A percentile compares a stretch with the other conserved stretches of the same genome.
phyloP scores from a whole-genome alignment of 2,329 filamentous ascomycete genomes.

The Exophiala dermatitidis region DNA sequence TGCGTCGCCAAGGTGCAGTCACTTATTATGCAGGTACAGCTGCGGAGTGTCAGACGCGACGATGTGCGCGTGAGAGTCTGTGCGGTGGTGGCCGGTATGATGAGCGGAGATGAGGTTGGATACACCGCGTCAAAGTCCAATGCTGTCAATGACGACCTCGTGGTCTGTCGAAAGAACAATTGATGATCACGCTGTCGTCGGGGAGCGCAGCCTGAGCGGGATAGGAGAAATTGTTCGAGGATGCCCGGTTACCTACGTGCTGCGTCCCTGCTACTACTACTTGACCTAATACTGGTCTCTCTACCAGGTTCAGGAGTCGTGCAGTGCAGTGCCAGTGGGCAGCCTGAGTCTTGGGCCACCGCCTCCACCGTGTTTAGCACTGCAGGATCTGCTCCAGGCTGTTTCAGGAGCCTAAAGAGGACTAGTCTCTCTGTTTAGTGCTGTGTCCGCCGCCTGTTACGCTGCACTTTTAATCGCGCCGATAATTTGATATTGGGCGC shows the following conservation, averaged over 20 bases:
- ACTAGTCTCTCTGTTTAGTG: background rate
- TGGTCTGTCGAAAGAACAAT: background rate
- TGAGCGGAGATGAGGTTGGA: conserved; percentile 5
- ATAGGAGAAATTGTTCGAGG: conserved; percentile 4
- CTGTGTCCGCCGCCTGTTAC: background rate
- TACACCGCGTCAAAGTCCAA: background rate
- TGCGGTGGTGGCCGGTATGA: conserved; percentile 1
- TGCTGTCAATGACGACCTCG: background rate
- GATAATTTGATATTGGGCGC: no score
- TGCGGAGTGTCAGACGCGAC: conserved; percentile 5
- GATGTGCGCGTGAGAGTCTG: conserved; percentile 2
- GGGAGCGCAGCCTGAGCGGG: background rate
- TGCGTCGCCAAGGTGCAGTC: background rate
- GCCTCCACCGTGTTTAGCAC: background rate
- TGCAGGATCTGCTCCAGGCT: background rate
- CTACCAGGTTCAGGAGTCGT: no score
- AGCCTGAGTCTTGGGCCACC: background rate
- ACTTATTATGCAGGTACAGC: background rate
- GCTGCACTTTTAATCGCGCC: no score
- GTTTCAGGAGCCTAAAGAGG: background rate
- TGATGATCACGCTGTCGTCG: background rate
- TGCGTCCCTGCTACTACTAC: no score
- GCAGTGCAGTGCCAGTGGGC: no score
- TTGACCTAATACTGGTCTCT: no score
- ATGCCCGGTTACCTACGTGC: background rate